These are phyloP conservation scores for Paecilomyces formosus DNA, from an alignment of 2,329 filamentous ascomycete species.

Conservation along the genomic window DNA sequence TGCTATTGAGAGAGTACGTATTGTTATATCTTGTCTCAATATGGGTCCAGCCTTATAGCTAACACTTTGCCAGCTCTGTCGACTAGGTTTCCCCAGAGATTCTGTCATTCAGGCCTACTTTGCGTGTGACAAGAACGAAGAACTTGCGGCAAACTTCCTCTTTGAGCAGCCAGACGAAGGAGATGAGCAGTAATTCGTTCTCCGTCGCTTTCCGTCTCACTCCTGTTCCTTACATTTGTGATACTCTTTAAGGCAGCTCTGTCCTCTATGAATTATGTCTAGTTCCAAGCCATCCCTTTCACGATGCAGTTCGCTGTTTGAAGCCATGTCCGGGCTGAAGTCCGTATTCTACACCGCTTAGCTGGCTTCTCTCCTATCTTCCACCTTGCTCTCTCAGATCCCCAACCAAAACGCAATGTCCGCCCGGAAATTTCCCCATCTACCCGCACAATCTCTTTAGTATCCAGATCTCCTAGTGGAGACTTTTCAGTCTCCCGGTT, in stretches of 20 bases:
- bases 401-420: background rate
- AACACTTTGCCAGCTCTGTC: constrained; percentile 60
- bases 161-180: constrained; percentile 95
- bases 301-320: background rate
- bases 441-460: background rate
- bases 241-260: background rate
- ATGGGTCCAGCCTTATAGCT: constrained; percentile 6
- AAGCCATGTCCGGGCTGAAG: background rate
- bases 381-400: background rate
- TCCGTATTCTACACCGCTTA: background rate
- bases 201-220: background rate
- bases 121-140: constrained; percentile 98
- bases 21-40: background rate
- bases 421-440: background rate
- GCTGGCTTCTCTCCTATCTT: background rate
- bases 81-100: constrained; percentile 86
- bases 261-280: background rate
- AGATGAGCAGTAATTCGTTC: constrained; percentile 25
- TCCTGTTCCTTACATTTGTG: background rate
- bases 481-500: constrained; percentile 9
- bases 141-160: constrained; percentile 93
- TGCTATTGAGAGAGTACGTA: constrained; percentile 83
- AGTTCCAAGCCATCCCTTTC: background rate
- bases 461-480: background rate
- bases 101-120: constrained; percentile 97